Conservation (phyloP, 1,284 basidiomycete genomes). For the Neonothopanus nambi region DNA sequence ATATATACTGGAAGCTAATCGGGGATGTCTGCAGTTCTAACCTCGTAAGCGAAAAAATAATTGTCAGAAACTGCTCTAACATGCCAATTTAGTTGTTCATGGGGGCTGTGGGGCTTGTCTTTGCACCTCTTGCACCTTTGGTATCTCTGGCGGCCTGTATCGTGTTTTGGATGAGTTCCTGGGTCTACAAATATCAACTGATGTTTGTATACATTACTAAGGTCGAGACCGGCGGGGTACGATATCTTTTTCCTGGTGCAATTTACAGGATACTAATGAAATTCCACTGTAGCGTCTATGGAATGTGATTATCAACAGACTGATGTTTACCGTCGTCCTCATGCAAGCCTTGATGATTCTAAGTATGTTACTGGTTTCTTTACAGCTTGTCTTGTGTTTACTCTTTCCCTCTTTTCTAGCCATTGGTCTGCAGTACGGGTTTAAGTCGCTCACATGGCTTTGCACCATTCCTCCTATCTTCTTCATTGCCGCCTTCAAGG, state of each 20-base stretch:
- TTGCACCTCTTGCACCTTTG: slow-evolving; percentile 89
- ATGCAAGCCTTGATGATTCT: slow-evolving; percentile 88
- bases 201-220: slow-evolving; percentile 90
- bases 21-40: slow-evolving; percentile 51
- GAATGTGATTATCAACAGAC: slow-evolving; percentile 89
- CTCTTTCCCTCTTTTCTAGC: slow-evolving; percentile 43
- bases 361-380: slow-evolving; percentile 56
- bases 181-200: slow-evolving; percentile 90
- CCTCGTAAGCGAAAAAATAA: slow-evolving; percentile 41
- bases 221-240: slow-evolving; percentile 87
- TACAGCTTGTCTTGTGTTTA: background rate
- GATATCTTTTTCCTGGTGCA: slow-evolving; percentile 31
- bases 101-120: slow-evolving; percentile 84
- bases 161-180: slow-evolving; percentile 83
- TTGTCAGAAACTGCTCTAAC: slow-evolving; percentile 12
- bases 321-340: slow-evolving; percentile 72
- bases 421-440: slow-evolving; percentile 81
- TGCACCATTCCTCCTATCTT: slow-evolving; percentile 77
- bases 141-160: slow-evolving; percentile 75
- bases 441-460: slow-evolving; percentile 72
- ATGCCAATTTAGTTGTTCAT: slow-evolving; percentile 69
- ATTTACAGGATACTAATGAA: slow-evolving; percentile 1
- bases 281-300: slow-evolving; percentile 69
- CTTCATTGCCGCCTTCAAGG: slow-evolving; percentile 78
- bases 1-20: slow-evolving; percentile 17